These are phyloP conservation scores for Lepidium sativum DNA, from an alignment of 345 rosid species.

Conservation along the genomic window DNA sequence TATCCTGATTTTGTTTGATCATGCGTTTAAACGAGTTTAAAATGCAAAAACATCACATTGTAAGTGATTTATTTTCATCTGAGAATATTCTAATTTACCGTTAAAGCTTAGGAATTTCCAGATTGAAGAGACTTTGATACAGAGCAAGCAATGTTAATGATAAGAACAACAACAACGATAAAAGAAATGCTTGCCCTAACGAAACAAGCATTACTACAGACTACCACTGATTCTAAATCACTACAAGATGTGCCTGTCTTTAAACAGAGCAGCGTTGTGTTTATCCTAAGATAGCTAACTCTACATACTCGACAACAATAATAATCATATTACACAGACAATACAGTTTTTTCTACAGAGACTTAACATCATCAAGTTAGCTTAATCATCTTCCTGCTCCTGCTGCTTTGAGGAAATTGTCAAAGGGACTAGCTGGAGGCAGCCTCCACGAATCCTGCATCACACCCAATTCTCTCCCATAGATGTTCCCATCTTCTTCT, in stretches of 20 bases:
- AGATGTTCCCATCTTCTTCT: slow-evolving; percentile 3
- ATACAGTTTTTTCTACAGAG: slow-evolving; percentile 11
- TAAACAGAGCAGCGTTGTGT: background rate
- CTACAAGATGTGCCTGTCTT: slow-evolving; percentile 4
- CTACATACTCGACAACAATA: slow-evolving; percentile 2
- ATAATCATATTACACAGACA: slow-evolving; percentile 17
- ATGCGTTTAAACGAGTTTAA: background rate
- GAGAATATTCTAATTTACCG: no score
- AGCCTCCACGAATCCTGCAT: slow-evolving; percentile 47
- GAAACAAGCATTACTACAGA: background rate
- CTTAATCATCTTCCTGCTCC: slow-evolving; percentile 31
- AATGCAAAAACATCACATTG: no score
- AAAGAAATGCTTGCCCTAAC: background rate
- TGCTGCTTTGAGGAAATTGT: slow-evolving; percentile 90
- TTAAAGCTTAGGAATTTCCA: background rate
- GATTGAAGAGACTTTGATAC: background rate
- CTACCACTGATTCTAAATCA: slow-evolving; percentile 3
- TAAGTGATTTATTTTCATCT: background rate
- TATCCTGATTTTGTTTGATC: background rate
- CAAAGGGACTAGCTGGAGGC: slow-evolving; percentile 91
- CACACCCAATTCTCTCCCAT: slow-evolving; percentile 21
- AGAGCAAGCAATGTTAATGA: background rate
- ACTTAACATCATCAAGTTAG: background rate
- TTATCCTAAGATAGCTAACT: slow-evolving; percentile 11
- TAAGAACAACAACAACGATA: background rate